Evolutionary conservation across 192 early-diverging fungal species (phyloP), one percentile per base, ranked within the genome.

Genomic region (Backusella mclennaniae): DNA sequence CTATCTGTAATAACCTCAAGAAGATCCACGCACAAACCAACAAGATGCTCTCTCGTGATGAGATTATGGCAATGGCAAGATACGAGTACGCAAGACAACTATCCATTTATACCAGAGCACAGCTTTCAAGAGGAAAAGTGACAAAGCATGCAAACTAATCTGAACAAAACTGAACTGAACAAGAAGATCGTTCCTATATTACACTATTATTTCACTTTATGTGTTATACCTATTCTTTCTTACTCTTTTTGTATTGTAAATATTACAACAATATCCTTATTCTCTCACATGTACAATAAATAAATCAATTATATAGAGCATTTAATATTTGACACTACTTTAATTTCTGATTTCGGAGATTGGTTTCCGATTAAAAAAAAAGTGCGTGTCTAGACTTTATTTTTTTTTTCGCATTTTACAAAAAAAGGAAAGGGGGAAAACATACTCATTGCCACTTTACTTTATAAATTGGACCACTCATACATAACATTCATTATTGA

Each of bases 11-110:
- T 9, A 74, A 74, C 19, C 33, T 35, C 12, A 73, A 44, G 36
- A 63, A 56, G 52, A 41, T 53, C 35, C 31, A 49, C 29, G 0
- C 67, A 29, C 41, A 68, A 36, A 5, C 35, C 21, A 56, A 23
- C 67, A 67, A 77, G 46, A 73, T 31, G 33, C 23, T 76, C 12
- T 70, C 41, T 6, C 44, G 77, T 38, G 77, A 78, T 38, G 66
- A 68, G 31, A 56, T 78, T 6, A 63, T 78, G n/a, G 73, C 42
- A 53, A 56, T 78, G 77, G 77, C 77, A 3, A 53, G 67, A 69
- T 49, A 74, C 52, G 77, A 78, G 73, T 78, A 78, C 49, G 66
- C 77, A 33, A 74, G 78, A 23, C 78, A 76, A 72, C 41, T 71
- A 31, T 35, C 35, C 42, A 46, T 66, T 46, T 71, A 75, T 36